phyloP scores from a whole-genome alignment of 2,329 filamentous ascomycete species.

The Cordyceps cateniannulata region DNA sequence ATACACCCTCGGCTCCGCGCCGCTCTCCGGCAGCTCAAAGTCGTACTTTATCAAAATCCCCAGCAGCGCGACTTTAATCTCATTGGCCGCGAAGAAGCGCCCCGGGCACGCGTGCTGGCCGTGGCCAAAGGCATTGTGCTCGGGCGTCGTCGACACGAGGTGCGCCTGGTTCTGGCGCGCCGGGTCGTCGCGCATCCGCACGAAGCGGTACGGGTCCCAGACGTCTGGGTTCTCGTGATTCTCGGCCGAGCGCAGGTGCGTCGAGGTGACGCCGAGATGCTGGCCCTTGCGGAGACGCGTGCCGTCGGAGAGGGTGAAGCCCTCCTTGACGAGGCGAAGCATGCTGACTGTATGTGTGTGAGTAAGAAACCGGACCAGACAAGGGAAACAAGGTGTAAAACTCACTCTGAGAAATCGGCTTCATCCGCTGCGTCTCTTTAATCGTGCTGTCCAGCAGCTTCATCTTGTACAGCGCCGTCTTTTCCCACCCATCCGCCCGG shows the following conservation, averaged over 20 bases:
- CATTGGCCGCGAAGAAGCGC: constrained; percentile 46
- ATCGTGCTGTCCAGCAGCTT: constrained; percentile 43
- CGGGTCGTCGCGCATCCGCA: constrained; percentile 30
- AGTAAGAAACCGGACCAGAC: no score
- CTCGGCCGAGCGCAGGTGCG: background rate
- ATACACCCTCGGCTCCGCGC: background rate
- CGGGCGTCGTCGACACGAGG: constrained; percentile 42
- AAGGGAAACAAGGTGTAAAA: background rate
- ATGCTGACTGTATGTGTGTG: constrained; percentile 13
- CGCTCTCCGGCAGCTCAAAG: constrained; percentile 26
- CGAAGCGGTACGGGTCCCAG: constrained; percentile 43
- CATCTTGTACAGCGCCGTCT: constrained; percentile 35
- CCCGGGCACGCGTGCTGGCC: constrained; percentile 48
- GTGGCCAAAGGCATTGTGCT: constrained; percentile 46
- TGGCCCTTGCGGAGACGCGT: constrained; percentile 10
- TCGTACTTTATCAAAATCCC: constrained; percentile 46
- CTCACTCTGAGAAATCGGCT: constrained; percentile 29
- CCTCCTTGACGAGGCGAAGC: constrained; percentile 5
- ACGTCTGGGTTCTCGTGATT: constrained; percentile 29
- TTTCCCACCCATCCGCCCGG: constrained; percentile 32
- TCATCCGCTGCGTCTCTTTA: constrained; percentile 42
- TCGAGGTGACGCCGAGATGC: background rate
- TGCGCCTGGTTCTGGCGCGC: constrained; percentile 24
- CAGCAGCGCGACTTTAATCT: constrained; percentile 45
- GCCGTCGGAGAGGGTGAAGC: constrained; percentile 13